These are phyloP conservation scores for Plasmopara viticola DNA, from an alignment of 352 stramenopile species.

Conservation along the genomic window DNA sequence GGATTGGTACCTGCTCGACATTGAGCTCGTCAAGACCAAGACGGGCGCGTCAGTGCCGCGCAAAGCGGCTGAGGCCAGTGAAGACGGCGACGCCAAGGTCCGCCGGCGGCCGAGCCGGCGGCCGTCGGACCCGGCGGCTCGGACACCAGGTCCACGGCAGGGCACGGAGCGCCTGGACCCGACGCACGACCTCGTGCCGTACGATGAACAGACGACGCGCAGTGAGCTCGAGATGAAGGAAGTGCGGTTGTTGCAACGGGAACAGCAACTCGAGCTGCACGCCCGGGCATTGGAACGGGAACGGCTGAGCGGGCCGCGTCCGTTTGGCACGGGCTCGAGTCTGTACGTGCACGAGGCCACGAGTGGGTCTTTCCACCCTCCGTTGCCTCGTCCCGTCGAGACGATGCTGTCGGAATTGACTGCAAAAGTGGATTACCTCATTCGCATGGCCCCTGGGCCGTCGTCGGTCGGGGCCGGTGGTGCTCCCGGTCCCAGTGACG, in stretches of 20 bases:
- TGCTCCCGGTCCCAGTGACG: conserved; percentile 32
- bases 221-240: conserved; percentile 54
- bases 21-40: conserved; percentile 72
- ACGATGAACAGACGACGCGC: conserved; percentile 30
- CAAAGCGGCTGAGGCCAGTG: background rate
- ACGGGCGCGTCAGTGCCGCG: conserved; percentile 9
- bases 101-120: background rate
- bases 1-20: conserved; percentile 80
- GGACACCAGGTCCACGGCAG: no score
- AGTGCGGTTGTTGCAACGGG: conserved; percentile 37
- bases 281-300: conserved; percentile 36
- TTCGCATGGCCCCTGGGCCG: conserved; percentile 43
- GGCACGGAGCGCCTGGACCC: no score
- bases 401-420: conserved; percentile 35
- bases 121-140: no score
- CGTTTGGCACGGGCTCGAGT: conserved; percentile 3
- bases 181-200: conserved; percentile 38
- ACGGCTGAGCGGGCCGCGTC: conserved; percentile 24
- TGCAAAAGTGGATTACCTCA: conserved; percentile 73
- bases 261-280: conserved; percentile 50
- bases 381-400: conserved; percentile 31
- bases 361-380: conserved; percentile 10
- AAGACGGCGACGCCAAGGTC: background rate
- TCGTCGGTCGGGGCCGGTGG: conserved; percentile 17
- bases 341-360: no score